Evolutionary conservation across 768 basidiomycete species (phyloP), one percentile per base, ranked within the genome.

Genomic region (Lactarius hatsudake): DNA sequence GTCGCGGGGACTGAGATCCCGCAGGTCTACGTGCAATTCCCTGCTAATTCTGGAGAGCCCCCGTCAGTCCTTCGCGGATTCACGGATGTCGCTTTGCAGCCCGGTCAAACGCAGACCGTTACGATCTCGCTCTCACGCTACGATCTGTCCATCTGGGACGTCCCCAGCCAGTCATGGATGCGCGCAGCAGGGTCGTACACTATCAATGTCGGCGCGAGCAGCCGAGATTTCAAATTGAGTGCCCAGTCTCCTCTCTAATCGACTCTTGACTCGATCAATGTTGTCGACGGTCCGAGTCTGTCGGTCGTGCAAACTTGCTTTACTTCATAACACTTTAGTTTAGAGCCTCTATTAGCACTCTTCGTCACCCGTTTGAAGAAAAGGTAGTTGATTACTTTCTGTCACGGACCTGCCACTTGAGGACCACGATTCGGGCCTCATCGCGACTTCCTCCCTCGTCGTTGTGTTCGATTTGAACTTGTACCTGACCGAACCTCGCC

Each of bases 1-100:
- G 75, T 81, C 8, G 81, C 74, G 57, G 93, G 93, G n/a, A 81
- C 82, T 43, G 93, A 93, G 86, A 85, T 87, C 53, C 86, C 91
- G 10, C 91, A 93, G 79, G 75, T 93, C 18, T 94, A 93, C 76
- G 34, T 93, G 32, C 84, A 89, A 74, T 85, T 87, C 79, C 88
- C 89, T 0, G 62, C 78, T 0, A 83, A 82, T 0, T 80, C 88
- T 2, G 82, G 81, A 40, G 89, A 92, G 72, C 91, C 91, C 2
- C 91, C 91, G 0, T 85, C 84, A 3, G 73, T 93, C 38, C 79
- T 91, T 38, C 66, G 73, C 10, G 75, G 75, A 1, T 76, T 76
- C 68, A 68, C 62, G 40, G 70, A 73, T 59, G 65, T 72, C 28
- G 53, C 34, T 2, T 32, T 75, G 38, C 54, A 67, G 56, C 71